These are phyloP conservation scores for Aspergillus latus DNA, from an alignment of 2,329 filamentous ascomycete genomes.

Conservation along the genomic window DNA sequence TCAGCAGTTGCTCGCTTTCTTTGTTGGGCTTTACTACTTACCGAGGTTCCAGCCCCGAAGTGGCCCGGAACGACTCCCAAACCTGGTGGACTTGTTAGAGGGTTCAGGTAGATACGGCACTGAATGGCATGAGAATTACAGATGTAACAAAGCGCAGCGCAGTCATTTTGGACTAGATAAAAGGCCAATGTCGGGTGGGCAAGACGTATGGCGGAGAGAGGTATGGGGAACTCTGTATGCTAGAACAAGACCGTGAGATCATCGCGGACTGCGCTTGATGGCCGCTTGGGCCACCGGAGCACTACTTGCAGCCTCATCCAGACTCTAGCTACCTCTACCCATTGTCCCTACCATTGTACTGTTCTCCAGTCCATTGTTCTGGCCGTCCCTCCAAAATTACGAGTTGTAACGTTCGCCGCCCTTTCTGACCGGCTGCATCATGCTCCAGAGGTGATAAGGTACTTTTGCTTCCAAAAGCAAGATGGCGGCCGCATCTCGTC, in stretches of 20 bases:
- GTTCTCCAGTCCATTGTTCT: no score
- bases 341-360: background rate
- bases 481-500: conserved; percentile 58
- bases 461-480: conserved; percentile 30
- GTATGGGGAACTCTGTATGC: background rate
- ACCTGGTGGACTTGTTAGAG: conserved; percentile 56
- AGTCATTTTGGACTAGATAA: conserved; percentile 41
- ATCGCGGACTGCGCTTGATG: conserved; percentile 30
- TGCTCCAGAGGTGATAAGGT: conserved; percentile 29
- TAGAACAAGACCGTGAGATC: conserved; percentile 20
- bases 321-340: background rate
- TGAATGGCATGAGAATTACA: conserved; percentile 44
- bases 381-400: no score
- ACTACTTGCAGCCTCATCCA: background rate
- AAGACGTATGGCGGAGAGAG: background rate
- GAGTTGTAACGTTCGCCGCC: conserved; percentile 3
- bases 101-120: background rate
- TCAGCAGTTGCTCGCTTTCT: conserved; percentile 12
- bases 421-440: conserved; percentile 19
- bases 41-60: conserved; percentile 88
- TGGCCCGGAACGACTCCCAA: conserved; percentile 78
- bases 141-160: conserved; percentile 65
- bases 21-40: conserved; percentile 41
- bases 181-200: background rate
- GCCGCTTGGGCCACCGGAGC: conserved; percentile 33